Evolutionary conservation across 2,329 filamentous ascomycete genomes (phyloP).

Genomic region (Colletotrichum filicis): DNA sequence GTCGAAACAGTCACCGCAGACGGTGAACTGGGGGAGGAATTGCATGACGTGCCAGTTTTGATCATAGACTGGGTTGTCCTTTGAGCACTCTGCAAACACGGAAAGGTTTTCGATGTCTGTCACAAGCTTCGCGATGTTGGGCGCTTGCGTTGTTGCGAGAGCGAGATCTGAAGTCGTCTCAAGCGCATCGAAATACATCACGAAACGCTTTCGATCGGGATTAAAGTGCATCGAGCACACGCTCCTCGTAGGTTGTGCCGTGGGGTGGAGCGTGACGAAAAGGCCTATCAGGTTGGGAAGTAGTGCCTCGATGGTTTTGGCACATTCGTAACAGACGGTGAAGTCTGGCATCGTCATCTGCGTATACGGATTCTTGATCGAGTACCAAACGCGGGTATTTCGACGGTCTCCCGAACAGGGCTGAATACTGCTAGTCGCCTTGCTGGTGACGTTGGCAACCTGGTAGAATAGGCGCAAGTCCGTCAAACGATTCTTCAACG

Average conservation of each 20-base stretch:
- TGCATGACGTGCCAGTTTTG: slow-evolving; percentile 83
- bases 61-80: slow-evolving; percentile 70
- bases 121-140: slow-evolving; percentile 72
- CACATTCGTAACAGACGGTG: slow-evolving; percentile 79
- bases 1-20: slow-evolving; percentile 89
- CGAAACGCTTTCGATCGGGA: slow-evolving; percentile 62
- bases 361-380: slow-evolving; percentile 75
- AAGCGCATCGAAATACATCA: slow-evolving; percentile 70
- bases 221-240: slow-evolving; percentile 76
- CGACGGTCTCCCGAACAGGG: slow-evolving; percentile 69
- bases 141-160: slow-evolving; percentile 53
- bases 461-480: slow-evolving; percentile 77
- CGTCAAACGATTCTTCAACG: slow-evolving; percentile 73
- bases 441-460: slow-evolving; percentile 71
- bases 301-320: slow-evolving; percentile 76
- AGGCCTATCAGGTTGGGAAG: slow-evolving; percentile 78
- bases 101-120: slow-evolving; percentile 70
- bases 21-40: slow-evolving; percentile 79
- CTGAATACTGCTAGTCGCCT: slow-evolving; percentile 48
- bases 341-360: slow-evolving; percentile 76
- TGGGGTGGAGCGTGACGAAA: slow-evolving; percentile 66
- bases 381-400: slow-evolving; percentile 76
- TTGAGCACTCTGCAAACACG: slow-evolving; percentile 70
- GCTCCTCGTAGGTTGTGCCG: slow-evolving; percentile 58
- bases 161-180: slow-evolving; percentile 66